Percentiles rank a stretch among this genome's conserved stretches.
Conservation (phyloP, 75 land plant genomes). For the Pinus tabuliformis region DNA sequence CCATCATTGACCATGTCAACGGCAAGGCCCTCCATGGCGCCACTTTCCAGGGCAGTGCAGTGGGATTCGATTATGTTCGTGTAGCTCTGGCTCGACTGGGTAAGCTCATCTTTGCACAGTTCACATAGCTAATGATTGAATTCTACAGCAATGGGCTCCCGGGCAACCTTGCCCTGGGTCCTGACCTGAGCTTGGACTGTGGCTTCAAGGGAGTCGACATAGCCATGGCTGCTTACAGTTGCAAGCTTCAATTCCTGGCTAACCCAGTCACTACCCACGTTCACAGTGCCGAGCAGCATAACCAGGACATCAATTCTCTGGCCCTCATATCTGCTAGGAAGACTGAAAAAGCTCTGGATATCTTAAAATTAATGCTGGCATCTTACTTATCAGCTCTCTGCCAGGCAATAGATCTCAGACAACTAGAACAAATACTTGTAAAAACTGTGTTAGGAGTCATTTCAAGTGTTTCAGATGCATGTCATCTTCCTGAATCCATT, state of each 20-base stretch:
- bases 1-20: conserved; percentile 70
- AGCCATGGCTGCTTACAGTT: conserved; percentile 56
- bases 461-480: conserved; percentile 18
- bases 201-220: conserved; percentile 68
- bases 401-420: conserved; percentile 61
- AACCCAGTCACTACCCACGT: conserved; percentile 32
- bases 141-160: conserved; percentile 70
- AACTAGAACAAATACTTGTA: conserved; percentile 38
- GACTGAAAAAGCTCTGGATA: conserved; percentile 53
- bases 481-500: conserved; percentile 39
- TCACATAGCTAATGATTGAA: conserved; percentile 62
- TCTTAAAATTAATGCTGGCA: conserved; percentile 51
- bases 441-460: too few species aligned
- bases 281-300: conserved; percentile 61
- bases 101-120: conserved; percentile 60
- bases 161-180: conserved; percentile 42
- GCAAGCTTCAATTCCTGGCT: conserved; percentile 55
- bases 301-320: conserved; percentile 64
- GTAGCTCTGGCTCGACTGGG: conserved; percentile 23
- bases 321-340: conserved; percentile 54
- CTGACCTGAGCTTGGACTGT: conserved; percentile 56
- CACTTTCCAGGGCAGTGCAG: background rate
- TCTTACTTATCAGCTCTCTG: conserved; percentile 51
- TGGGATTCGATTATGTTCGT: background rate
- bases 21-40: conserved; percentile 21